phyloP scores from a whole-genome alignment of 208 protist species.

The Leishmania mexicana region DNA sequence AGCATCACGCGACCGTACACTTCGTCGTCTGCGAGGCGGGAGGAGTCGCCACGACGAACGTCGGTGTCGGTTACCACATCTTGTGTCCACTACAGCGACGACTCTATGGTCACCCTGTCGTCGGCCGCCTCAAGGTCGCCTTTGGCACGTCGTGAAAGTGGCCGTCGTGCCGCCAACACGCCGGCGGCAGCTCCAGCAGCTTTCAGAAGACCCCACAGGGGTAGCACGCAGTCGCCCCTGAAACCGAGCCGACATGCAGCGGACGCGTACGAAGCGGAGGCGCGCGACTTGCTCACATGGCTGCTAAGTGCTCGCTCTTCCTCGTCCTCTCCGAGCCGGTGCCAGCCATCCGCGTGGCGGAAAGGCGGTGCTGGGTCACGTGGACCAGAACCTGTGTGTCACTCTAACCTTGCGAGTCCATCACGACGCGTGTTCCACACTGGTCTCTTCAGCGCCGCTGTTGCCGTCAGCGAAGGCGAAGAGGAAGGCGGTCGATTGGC shows the following conservation, averaged over 20 bases:
- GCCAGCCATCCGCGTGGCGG: not conserved
- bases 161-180: not conserved
- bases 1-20: not conserved
- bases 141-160: not conserved
- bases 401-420: not conserved
- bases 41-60: not conserved
- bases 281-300: constrained; percentile 9
- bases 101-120: not conserved
- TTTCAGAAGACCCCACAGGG: not conserved
- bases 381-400: not conserved
- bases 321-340: not conserved
- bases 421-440: constrained; percentile 10
- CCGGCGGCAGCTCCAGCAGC: not conserved
- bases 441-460: constrained; percentile 7
- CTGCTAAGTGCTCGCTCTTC: not conserved
- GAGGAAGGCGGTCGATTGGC: not conserved
- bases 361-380: not conserved
- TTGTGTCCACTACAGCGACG: not conserved
- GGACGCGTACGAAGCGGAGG: not conserved
- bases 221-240: not conserved
- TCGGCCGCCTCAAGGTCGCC: constrained; percentile 3
- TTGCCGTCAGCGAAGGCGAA: not conserved
- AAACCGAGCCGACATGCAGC: not conserved
- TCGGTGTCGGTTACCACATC: not conserved
- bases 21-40: not conserved